These are phyloP conservation scores for Ogataea wickerhamii DNA, from an alignment of 805 yeast species.

Conservation along the genomic window DNA sequence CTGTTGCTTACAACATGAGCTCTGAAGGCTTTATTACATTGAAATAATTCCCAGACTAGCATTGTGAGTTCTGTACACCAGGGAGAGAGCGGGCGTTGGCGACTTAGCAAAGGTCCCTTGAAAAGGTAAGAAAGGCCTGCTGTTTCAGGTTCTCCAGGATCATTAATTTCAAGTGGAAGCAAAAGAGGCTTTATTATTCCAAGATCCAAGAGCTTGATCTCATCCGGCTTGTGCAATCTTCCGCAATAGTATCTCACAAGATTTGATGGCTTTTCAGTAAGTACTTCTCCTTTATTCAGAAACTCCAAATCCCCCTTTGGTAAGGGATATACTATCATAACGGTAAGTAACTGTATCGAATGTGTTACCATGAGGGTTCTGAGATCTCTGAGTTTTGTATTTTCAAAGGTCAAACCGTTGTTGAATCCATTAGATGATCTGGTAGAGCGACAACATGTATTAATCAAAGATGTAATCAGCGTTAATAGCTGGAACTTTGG, in stretches of 20 bases:
- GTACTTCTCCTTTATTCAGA: slow-evolving; percentile 32
- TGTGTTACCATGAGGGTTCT: slow-evolving; percentile 48
- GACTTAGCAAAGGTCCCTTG: slow-evolving; percentile 19
- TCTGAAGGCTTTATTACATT: slow-evolving; percentile 62
- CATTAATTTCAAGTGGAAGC: slow-evolving; percentile 35
- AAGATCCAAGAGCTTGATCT: slow-evolving; percentile 45
- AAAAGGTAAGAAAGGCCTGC: slow-evolving; percentile 26
- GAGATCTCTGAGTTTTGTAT: slow-evolving; percentile 33
- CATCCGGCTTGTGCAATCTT: slow-evolving; percentile 51
- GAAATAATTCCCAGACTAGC: slow-evolving; percentile 71
- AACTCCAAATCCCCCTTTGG: slow-evolving; percentile 45
- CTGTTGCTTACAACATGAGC: slow-evolving; percentile 38
- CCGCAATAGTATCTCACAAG: slow-evolving; percentile 50
- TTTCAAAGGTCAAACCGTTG: slow-evolving; percentile 40
- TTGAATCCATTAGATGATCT: slow-evolving; percentile 33
- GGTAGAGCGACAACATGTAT: slow-evolving; percentile 54
- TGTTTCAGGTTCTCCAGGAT: slow-evolving; percentile 13
- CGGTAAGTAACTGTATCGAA: slow-evolving; percentile 58
- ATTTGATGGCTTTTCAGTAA: slow-evolving; percentile 39
- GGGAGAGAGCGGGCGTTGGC: slow-evolving; percentile 25
- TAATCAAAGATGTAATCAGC: slow-evolving; percentile 66
- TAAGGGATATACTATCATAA: slow-evolving; percentile 60
- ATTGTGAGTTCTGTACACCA: slow-evolving; percentile 60
- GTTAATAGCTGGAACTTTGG: slow-evolving; percentile 48
- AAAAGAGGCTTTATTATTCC: slow-evolving; percentile 48